Evolutionary conservation across 148 eudicot genomes (phyloP).

Genomic region (Bassia scoparia): DNA sequence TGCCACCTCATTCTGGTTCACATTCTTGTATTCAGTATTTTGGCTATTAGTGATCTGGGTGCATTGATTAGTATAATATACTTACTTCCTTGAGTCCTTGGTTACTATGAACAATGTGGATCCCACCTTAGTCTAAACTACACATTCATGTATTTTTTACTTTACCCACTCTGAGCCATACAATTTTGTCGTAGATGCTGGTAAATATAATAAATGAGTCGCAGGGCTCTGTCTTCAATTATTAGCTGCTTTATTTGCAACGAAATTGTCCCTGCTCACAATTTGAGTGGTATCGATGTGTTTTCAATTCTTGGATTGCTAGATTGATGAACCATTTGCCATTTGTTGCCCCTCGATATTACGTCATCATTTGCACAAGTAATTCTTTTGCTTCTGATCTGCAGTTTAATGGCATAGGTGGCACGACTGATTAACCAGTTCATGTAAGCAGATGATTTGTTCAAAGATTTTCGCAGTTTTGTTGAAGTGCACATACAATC

Average conservation of each 20-base stretch:
- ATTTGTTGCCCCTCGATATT: neutral
- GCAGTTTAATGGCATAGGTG: constrained; percentile 1
- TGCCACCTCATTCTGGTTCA: neutral
- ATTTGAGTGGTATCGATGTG: neutral
- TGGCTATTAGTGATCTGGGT: neutral
- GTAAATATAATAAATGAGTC: no score
- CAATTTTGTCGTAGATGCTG: no score
- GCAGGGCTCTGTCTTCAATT: no score
- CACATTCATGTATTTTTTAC: no score
- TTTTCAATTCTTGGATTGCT: neutral
- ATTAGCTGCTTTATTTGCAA: no score
- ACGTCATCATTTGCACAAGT: neutral
- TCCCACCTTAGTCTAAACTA: no score
- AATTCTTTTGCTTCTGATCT: constrained; percentile 1
- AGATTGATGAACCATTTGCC: neutral
- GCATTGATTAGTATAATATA: neutral
- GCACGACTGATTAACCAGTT: constrained; percentile 11
- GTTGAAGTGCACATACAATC: constrained; percentile 2
- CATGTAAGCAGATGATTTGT: constrained; percentile 6
- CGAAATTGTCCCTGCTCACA: no score
- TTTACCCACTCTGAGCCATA: no score
- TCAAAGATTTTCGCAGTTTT: constrained; percentile 3
- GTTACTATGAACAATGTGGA: no score
- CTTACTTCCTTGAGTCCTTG: no score
- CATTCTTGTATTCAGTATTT: neutral